A percentile compares a stretch with the other conserved stretches of the same genome.
Conservation (phyloP, 176 grass and related monocot genomes). For the Leersia perrieri region DNA sequence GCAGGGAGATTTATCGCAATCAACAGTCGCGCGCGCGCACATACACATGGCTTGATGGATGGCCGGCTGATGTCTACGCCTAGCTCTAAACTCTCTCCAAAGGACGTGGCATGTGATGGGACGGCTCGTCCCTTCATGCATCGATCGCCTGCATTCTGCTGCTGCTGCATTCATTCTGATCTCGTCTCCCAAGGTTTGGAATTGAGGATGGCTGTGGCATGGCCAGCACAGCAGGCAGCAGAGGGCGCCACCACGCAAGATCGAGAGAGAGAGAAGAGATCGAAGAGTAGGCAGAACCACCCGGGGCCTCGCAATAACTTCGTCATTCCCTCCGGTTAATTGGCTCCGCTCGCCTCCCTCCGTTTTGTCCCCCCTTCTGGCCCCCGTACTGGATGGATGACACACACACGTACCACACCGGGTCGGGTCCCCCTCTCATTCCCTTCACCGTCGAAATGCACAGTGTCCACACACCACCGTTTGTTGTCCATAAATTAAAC, state of each 20-base stretch:
- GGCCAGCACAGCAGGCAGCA: not conserved
- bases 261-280: not conserved
- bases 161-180: constrained; percentile 45
- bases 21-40: not conserved
- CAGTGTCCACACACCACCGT: too few relatives aligned
- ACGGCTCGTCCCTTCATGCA: constrained; percentile 38
- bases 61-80: too few relatives aligned
- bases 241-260: not conserved
- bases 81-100: too few relatives aligned
- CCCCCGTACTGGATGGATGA: too few relatives aligned
- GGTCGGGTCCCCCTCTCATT: not conserved
- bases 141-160: not conserved
- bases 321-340: constrained; percentile 18
- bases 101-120: not conserved
- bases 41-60: not conserved
- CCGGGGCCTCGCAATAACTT: constrained; percentile 43
- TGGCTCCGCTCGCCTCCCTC: not conserved
- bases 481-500: too few relatives aligned
- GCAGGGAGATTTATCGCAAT: not conserved
- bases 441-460: not conserved
- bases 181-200: constrained; percentile 34
- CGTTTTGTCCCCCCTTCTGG: constrained; percentile 55
- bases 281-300: constrained; percentile 8
- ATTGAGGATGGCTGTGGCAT: not conserved
- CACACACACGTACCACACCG: not conserved